A percentile compares a stretch with the other conserved stretches of the same genome.
phyloP scores from a whole-genome alignment of 805 yeast genomes.

The Lipomyces oligophaga region DNA sequence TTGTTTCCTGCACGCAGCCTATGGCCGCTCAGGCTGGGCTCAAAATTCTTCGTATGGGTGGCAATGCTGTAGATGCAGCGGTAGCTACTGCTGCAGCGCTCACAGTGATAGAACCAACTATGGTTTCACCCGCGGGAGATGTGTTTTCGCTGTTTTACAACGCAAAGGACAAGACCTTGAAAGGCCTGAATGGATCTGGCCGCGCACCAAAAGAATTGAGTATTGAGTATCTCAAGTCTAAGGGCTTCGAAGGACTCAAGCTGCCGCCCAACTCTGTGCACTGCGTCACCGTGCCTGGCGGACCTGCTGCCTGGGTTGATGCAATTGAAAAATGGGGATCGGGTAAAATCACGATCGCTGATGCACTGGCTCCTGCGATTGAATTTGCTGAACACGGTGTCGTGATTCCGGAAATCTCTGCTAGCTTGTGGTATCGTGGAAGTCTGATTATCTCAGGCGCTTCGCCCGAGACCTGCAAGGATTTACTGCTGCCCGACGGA shows the following conservation, averaged over 20 bases:
- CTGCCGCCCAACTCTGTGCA: slow-evolving; percentile 53
- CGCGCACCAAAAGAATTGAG: slow-evolving; percentile 53
- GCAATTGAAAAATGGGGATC: slow-evolving; percentile 69
- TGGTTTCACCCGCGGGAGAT: slow-evolving; percentile 44
- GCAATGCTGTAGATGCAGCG: slow-evolving; percentile 52
- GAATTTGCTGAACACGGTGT: slow-evolving; percentile 66
- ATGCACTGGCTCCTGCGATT: slow-evolving; percentile 61
- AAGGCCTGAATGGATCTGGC: slow-evolving; percentile 75
- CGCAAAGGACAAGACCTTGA: slow-evolving; percentile 47
- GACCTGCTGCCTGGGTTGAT: slow-evolving; percentile 76
- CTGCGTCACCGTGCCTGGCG: slow-evolving; percentile 72
- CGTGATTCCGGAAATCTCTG: slow-evolving; percentile 59
- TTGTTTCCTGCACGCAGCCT: slow-evolving; percentile 73
- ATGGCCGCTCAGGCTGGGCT: slow-evolving; percentile 72
- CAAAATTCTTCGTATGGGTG: slow-evolving; percentile 62
- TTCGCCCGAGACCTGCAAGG: slow-evolving; percentile 36
- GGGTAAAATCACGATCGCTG: slow-evolving; percentile 55
- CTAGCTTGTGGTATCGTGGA: slow-evolving; percentile 48
- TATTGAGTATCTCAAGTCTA: slow-evolving; percentile 47
- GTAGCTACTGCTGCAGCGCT: slow-evolving; percentile 43
- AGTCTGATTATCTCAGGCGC: slow-evolving; percentile 41
- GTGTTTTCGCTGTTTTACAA: slow-evolving; percentile 58
- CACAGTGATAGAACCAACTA: slow-evolving; percentile 41
- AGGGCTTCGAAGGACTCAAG: slow-evolving; percentile 47
- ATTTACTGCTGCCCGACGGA: slow-evolving; percentile 37